Conservation (phyloP, 2,329 filamentous ascomycete genomes). For the Colletotrichum orbiculare region DNA sequence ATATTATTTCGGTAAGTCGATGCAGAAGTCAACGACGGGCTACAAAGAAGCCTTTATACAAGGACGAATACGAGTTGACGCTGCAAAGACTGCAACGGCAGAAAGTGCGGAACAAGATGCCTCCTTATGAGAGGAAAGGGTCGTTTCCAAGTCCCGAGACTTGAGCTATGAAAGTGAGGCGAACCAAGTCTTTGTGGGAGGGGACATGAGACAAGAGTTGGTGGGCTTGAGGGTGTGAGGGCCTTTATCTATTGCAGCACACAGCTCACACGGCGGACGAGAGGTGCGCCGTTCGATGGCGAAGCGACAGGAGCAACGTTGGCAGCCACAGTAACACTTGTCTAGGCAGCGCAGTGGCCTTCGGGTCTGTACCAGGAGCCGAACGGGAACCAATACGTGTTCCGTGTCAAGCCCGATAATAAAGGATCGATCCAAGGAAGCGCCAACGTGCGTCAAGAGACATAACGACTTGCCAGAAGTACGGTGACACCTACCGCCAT, state of each 20-base stretch:
- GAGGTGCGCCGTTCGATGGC: not conserved
- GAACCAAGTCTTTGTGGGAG: slow-evolving; percentile 14
- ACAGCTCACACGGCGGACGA: not conserved
- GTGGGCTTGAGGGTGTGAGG: slow-evolving; percentile 24
- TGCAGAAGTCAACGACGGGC: not conserved
- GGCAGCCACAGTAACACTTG: slow-evolving; percentile 18
- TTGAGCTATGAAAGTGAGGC: slow-evolving; percentile 31
- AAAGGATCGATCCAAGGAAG: not conserved
- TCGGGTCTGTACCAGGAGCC: not conserved
- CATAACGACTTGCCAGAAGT: slow-evolving; percentile 7
- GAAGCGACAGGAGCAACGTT: slow-evolving; percentile 1
- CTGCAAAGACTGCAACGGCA: slow-evolving; percentile 1
- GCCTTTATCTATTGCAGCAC: slow-evolving; percentile 18
- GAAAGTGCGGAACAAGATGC: slow-evolving; percentile 3
- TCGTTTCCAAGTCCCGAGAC: slow-evolving; percentile 4
- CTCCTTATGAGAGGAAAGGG: not conserved
- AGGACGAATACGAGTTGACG: not conserved
- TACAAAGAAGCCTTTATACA: slow-evolving; percentile 2
- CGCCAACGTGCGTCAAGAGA: not conserved
- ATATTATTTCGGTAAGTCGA: slow-evolving; percentile 3
- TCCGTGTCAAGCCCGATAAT: not conserved
- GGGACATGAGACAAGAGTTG: slow-evolving; percentile 28
- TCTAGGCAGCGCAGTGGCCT: slow-evolving; percentile 2
- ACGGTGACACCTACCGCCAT: slow-evolving; percentile 19
- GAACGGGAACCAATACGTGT: not conserved